These are phyloP conservation scores for Diaporthe eres DNA, from an alignment of 2,329 filamentous ascomycete genomes.

Conservation along the genomic window DNA sequence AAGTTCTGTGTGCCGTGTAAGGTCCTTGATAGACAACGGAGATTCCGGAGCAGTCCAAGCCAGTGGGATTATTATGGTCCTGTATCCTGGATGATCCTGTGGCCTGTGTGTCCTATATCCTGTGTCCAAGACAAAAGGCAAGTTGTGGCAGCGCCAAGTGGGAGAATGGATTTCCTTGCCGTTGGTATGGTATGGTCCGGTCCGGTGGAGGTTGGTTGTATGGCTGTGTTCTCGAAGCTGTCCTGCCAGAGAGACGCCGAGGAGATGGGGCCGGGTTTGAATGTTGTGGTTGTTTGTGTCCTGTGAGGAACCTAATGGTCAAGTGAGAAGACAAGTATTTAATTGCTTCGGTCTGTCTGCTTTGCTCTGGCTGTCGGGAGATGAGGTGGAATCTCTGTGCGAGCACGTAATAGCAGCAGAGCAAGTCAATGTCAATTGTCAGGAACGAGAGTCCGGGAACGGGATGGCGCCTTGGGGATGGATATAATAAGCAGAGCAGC, in stretches of 20 bases:
- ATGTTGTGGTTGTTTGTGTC: not conserved
- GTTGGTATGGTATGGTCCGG: not conserved
- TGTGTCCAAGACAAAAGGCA: conserved; percentile 8
- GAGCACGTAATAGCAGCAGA: conserved; percentile 33
- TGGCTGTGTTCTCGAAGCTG: not conserved
- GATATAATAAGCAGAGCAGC: conserved; percentile 26
- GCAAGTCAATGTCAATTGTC: conserved; percentile 22
- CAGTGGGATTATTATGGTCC: conserved; percentile 10
- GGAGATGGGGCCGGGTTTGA: not conserved
- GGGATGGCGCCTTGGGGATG: conserved; percentile 27
- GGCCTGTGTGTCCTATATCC: not conserved
- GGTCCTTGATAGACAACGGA: conserved; percentile 19
- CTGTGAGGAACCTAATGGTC: not conserved
- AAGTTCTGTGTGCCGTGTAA: not conserved
- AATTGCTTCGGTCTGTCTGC: not conserved
- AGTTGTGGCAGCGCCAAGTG: not conserved
- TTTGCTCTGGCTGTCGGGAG: conserved; percentile 10
- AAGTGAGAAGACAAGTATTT: conserved; percentile 8
- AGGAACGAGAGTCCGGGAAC: conserved; percentile 31
- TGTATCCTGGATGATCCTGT: not conserved
- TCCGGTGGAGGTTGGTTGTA: not conserved
- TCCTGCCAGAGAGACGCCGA: conserved; percentile 6
- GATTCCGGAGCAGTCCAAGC: not conserved
- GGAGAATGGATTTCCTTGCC: too few species aligned
- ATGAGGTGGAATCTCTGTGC: conserved; percentile 22